Conservation (phyloP, 2,329 filamentous ascomycete genomes). For the Colletotrichum paranaense region DNA sequence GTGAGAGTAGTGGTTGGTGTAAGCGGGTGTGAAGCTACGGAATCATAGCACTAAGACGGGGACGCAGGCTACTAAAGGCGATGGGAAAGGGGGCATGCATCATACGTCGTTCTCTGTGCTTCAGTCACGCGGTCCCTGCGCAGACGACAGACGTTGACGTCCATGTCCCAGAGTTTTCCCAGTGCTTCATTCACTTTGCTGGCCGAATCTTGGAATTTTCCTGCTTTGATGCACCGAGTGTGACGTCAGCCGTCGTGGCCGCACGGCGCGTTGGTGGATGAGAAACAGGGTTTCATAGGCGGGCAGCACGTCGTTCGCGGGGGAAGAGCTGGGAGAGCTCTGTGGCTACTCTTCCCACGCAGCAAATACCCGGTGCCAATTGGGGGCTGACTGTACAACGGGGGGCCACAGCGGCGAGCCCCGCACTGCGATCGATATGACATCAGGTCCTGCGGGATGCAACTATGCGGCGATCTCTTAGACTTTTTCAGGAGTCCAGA, state of each 20-base stretch:
- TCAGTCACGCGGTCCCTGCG: constrained; percentile 31
- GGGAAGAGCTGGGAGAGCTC: neutral
- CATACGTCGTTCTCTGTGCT: constrained; percentile 27
- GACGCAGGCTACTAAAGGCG: neutral
- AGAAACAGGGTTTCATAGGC: constrained; percentile 19
- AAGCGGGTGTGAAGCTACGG: neutral
- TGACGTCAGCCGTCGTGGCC: constrained; percentile 28
- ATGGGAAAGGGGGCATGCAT: neutral
- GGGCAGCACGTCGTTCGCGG: neutral
- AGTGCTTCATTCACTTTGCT: neutral
- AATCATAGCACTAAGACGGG: neutral
- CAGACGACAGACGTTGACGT: constrained; percentile 22
- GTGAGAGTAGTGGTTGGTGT: neutral
- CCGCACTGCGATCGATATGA: constrained; percentile 27
- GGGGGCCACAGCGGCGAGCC: constrained; percentile 18
- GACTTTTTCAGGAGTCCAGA: constrained; percentile 13
- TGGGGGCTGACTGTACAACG: neutral
- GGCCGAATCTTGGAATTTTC: constrained; percentile 27
- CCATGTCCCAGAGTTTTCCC: constrained; percentile 14
- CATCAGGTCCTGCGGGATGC: constrained; percentile 30
- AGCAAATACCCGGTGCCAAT: neutral
- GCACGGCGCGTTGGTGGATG: neutral
- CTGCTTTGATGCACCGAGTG: constrained; percentile 20
- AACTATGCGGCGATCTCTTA: constrained; percentile 20
- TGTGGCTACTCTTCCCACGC: neutral